Conservation (phyloP, 1,284 basidiomycete genomes). For the Cronartium ribicola region DNA sequence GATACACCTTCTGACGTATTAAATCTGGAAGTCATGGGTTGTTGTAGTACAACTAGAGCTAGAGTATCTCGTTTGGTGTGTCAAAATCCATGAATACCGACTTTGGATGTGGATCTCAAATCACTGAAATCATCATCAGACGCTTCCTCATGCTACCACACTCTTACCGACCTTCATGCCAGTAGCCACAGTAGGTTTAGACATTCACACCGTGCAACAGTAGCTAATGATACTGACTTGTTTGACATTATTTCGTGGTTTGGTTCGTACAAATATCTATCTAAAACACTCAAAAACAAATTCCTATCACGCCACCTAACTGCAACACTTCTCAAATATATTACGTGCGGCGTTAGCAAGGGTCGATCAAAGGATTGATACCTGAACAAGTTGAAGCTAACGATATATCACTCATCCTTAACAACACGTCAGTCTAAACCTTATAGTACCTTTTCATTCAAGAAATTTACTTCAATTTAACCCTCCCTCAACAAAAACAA, state of each 20-base stretch:
- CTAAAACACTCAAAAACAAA: no score
- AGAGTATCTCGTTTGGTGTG: neutral
- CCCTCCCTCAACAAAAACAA: neutral
- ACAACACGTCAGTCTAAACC: constrained; percentile 70
- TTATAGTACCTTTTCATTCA: constrained; percentile 52
- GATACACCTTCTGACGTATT: no score
- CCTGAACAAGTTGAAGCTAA: constrained; percentile 74
- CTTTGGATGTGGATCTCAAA: neutral
- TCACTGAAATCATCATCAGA: neutral
- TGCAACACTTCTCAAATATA: neutral
- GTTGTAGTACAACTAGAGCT: neutral
- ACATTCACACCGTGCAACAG: constrained; percentile 12
- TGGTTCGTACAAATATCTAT: no score
- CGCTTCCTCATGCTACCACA: constrained; percentile 64
- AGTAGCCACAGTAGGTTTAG: constrained; percentile 61
- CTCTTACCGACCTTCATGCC: constrained; percentile 84
- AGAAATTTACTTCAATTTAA: neutral
- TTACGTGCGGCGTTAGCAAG: constrained; percentile 55
- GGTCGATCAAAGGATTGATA: constrained; percentile 76
- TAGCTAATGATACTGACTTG: neutral
- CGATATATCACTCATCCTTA: constrained; percentile 67
- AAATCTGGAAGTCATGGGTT: no score
- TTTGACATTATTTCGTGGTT: no score
- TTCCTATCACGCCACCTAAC: no score
- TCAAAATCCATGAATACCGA: neutral